Evolutionary conservation across 2,329 filamentous ascomycete species (phyloP).

Genomic region (Talaromyces sp.): DNA sequence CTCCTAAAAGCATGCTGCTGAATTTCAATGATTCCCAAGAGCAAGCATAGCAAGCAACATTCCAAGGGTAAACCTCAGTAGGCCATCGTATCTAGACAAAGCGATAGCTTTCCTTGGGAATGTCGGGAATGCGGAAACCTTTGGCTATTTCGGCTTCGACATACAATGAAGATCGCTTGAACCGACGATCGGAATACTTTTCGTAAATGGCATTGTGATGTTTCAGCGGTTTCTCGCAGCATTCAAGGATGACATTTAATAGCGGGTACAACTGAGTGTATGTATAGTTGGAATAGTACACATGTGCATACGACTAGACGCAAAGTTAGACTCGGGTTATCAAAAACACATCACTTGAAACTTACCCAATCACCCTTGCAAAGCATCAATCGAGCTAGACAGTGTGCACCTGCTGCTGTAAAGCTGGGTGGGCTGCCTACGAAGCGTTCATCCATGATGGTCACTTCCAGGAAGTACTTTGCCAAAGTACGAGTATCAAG

Average conservation of each 20-base stretch:
- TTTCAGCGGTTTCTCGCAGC: conserved; percentile 71
- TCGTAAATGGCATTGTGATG: conserved; percentile 86
- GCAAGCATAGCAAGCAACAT: background rate
- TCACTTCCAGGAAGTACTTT: conserved; percentile 96
- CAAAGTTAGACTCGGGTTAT: background rate
- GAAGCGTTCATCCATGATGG: conserved; percentile 97
- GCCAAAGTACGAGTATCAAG: conserved; percentile 89
- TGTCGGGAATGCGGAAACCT: conserved; percentile 48
- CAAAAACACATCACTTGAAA: background rate
- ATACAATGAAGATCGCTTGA: conserved; percentile 75
- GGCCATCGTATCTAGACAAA: background rate
- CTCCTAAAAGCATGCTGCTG: background rate
- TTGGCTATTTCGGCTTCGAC: conserved; percentile 69
- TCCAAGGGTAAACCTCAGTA: background rate
- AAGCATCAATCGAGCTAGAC: conserved; percentile 80
- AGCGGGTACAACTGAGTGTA: conserved; percentile 75
- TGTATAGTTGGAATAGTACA: conserved; percentile 92
- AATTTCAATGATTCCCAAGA: background rate
- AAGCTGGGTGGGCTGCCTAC: conserved; percentile 88
- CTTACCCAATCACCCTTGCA: conserved; percentile 91
- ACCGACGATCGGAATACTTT: conserved; percentile 84
- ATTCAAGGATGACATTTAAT: conserved; percentile 74
- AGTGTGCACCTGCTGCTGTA: conserved; percentile 85
- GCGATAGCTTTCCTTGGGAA: conserved; percentile 4
- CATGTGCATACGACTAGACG: conserved; percentile 67